Evolutionary conservation across 768 basidiomycete genomes (phyloP).

Genomic region (Mycena venus): DNA sequence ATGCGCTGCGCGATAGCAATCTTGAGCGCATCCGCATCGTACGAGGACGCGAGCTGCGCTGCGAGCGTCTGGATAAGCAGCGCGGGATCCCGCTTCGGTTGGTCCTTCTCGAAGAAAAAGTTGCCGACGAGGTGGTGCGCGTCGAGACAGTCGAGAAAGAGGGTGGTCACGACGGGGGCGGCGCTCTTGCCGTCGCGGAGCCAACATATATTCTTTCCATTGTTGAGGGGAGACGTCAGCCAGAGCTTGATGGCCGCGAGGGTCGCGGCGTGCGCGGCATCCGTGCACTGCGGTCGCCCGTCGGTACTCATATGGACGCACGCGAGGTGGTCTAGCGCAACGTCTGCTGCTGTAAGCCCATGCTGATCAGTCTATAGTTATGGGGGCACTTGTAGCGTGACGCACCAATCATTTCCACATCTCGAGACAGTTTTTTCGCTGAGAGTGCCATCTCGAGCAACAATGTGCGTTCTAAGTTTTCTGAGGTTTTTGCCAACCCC

Average conservation of each 20-base stretch:
- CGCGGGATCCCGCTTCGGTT: not conserved
- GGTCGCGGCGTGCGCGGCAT: not conserved
- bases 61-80: not conserved
- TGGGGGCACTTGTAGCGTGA: not conserved
- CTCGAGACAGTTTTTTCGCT: not conserved
- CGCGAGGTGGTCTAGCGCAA: not conserved
- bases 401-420: not conserved
- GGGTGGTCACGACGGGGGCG: not conserved
- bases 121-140: not conserved
- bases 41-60: not conserved
- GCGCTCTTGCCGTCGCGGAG: conserved; percentile 3
- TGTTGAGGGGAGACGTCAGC: not conserved
- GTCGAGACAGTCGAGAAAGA: not conserved
- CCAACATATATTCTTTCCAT: conserved; percentile 12
- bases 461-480: not conserved
- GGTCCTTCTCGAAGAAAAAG: conserved; percentile 11
- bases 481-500: not conserved
- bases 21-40: not conserved
- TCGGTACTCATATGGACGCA: not conserved
- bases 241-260: not conserved
- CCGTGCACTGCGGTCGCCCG: not conserved
- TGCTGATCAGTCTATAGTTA: not conserved
- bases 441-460: not conserved
- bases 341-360: not conserved
- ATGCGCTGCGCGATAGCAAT: not conserved